Evolutionary conservation across 148 eudicot species (phyloP), one percentile per base, ranked within the genome.

Genomic region (Dysphania ambrosioides): DNA sequence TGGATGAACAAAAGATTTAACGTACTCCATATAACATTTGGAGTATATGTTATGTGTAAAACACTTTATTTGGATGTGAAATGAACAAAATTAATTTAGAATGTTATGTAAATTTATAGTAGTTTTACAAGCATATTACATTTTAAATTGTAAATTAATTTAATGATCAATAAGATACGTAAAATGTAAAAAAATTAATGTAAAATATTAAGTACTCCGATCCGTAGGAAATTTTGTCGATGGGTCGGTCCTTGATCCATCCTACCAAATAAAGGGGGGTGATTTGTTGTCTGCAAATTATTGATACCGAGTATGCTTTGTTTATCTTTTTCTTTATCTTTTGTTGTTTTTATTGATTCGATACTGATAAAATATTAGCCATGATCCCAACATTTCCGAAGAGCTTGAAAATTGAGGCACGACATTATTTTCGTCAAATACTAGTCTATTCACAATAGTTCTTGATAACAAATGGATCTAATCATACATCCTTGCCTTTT

Each of bases 231-330:
- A 3, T 15, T 11, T 15, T 3, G 63, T 59, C 63, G 1, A 24
- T 73, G 42, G 76, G 68, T 73, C 59, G 76, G 68, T 73, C 59
- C 68, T 4, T 6, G 0, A 8, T 73, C 41, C 19, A 58, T 38
- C 57, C 24, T 11, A 75, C 66, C 41, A 56, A 57, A 68, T 67
- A 75, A 68, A 75, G 78, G 31, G 31, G n/a, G 23, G 56, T 29
- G 78, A 75, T 56, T 75, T 75, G 57, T 41, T 68, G 78, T 68
- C 72, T 75, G 41, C 26, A 60, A 75, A 67, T 68, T 24, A 68
- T 68, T 66, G 57, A 56, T 3, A 66, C 9, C 29, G 51, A 75
- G 68, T 68, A 75, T 32, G 57, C 16, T 63, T 75, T 53, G 30
- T 66, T 75, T 65, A 51, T 75, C 34, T n/a, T 36, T 75, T 66